Evolutionary conservation across 2,329 filamentous ascomycete species (phyloP).

Genomic region (Microcera coccophila): DNA sequence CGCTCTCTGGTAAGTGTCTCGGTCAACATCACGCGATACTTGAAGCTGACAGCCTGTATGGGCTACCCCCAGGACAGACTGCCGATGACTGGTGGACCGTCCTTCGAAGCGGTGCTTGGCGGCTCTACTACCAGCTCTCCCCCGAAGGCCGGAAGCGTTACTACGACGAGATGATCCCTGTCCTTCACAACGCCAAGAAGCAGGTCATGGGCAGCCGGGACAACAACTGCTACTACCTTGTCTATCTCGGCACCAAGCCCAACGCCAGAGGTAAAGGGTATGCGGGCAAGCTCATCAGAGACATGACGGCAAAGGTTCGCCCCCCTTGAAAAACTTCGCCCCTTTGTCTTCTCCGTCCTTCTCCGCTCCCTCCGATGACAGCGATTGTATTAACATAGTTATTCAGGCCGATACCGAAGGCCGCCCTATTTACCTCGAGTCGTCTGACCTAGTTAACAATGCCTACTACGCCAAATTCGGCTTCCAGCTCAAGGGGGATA

Average conservation of each 20-base stretch:
- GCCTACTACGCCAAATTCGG: constrained; percentile 72
- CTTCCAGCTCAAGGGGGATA: constrained; percentile 61
- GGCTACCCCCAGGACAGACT: constrained; percentile 71
- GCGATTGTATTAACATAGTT: neutral
- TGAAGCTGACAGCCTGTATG: constrained; percentile 30
- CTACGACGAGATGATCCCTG: constrained; percentile 71
- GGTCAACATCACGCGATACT: no score
- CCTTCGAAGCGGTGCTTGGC: constrained; percentile 73
- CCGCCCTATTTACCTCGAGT: constrained; percentile 72
- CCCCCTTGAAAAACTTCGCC: neutral
- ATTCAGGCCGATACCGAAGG: constrained; percentile 64
- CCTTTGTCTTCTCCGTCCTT: neutral
- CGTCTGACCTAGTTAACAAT: constrained; percentile 64
- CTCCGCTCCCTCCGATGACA: no score
- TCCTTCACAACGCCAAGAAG: constrained; percentile 69
- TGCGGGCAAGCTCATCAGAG: constrained; percentile 64
- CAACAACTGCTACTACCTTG: constrained; percentile 71
- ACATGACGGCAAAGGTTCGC: constrained; percentile 59
- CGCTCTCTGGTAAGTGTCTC: constrained; percentile 75
- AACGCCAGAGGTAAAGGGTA: constrained; percentile 68
- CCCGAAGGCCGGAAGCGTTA: constrained; percentile 68
- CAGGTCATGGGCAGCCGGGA: constrained; percentile 65
- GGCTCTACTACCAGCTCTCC: constrained; percentile 70
- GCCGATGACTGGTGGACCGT: constrained; percentile 70
- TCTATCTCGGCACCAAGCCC: constrained; percentile 75